Evolutionary conservation across 495 filamentous ascomycete species (phyloP).

Genomic region (Chaetomium tenue): DNA sequence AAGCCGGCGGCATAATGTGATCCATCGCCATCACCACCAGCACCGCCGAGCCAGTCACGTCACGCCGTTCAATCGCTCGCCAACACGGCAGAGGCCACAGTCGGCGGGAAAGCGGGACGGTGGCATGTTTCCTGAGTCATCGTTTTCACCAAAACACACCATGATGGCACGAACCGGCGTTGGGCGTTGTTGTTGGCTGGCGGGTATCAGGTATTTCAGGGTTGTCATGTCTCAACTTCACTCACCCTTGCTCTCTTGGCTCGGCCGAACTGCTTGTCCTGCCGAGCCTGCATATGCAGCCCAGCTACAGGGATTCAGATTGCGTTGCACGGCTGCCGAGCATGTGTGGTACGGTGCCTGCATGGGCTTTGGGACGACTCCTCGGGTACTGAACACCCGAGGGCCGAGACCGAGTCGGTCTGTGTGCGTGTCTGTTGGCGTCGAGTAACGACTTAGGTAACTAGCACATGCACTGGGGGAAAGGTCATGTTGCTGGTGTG

Average conservation of each 20-base stretch:
- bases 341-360: slow-evolving; percentile 7
- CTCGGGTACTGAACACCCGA: not conserved
- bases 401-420: not conserved
- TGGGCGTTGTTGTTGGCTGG: not conserved
- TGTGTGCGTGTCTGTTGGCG: not conserved
- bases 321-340: not conserved
- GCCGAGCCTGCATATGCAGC: not conserved
- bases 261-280: slow-evolving; percentile 2
- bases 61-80: not conserved
- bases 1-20: not conserved
- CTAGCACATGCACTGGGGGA: not conserved
- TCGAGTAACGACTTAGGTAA: not conserved
- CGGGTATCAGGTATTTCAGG: too few species aligned
- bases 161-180: too few species aligned
- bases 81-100: not conserved
- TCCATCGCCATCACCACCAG: not conserved
- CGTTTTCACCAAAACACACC: not conserved
- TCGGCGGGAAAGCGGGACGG: not conserved
- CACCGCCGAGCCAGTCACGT: too few species aligned
- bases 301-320: not conserved
- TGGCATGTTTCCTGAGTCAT: not conserved
- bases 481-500: not conserved
- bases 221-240: not conserved
- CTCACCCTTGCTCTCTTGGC: not conserved
- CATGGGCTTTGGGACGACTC: slow-evolving; percentile 6